A percentile compares a stretch with the other conserved stretches of the same genome.
phyloP scores from a whole-genome alignment of 225 moss, liverwort and hornwort genomes.

The Straminergon stramineum region DNA sequence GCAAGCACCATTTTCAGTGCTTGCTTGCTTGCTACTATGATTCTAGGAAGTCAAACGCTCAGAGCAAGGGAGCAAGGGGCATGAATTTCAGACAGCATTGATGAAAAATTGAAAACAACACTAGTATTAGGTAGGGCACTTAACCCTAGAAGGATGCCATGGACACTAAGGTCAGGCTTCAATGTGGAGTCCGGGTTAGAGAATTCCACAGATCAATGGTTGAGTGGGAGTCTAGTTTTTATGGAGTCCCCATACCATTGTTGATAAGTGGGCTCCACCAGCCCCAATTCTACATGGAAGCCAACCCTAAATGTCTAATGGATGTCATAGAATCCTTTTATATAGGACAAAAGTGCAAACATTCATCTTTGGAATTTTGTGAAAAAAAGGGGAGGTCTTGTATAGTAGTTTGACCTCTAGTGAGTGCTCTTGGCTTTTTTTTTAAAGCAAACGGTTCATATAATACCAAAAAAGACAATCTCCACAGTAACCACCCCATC shows the following conservation, averaged over 20 bases:
- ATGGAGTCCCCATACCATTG: no score
- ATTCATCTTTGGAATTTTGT: neutral
- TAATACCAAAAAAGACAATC: accelerated
- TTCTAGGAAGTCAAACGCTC: neutral
- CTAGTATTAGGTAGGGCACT: neutral
- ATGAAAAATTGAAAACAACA: neutral
- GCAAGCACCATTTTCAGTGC: neutral
- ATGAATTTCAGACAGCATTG: neutral
- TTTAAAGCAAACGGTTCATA: neutral
- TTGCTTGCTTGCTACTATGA: no score
- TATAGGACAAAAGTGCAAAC: accelerated
- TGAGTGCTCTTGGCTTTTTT: neutral
- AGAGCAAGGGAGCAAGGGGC: no score
- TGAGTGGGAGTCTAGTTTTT: no score
- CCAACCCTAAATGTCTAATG: accelerated
- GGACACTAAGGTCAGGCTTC: no score
- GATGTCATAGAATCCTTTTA: neutral
- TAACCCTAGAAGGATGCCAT: neutral
- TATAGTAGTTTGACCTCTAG: accelerated
- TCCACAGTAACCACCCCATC: accelerated
- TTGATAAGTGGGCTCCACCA: no score
- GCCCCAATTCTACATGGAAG: no score
- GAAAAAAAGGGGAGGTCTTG: no score
- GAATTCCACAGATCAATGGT: accelerated
- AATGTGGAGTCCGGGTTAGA: no score